Evolutionary conservation across 805 yeast species (phyloP).

Genomic region (Metschnikowia orientalis): DNA sequence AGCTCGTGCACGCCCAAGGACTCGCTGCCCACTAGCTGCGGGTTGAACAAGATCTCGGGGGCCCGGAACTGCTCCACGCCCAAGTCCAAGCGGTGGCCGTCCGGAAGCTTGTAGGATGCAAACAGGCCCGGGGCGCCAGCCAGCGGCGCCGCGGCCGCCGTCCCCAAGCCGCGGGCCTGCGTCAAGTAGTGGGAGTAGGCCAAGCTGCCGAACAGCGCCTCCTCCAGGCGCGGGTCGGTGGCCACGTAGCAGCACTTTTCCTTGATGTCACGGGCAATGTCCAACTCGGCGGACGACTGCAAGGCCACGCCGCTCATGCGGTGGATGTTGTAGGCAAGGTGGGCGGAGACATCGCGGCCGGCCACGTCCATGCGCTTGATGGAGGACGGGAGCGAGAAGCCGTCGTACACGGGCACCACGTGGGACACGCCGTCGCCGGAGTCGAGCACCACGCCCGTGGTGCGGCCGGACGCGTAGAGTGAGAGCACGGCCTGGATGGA

Average conservation of each 20-base stretch:
- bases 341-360: slow-evolving; percentile 81
- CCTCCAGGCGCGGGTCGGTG: slow-evolving; percentile 52
- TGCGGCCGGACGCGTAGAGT: slow-evolving; percentile 81
- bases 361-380: slow-evolving; percentile 75
- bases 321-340: slow-evolving; percentile 63
- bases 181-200: slow-evolving; percentile 19
- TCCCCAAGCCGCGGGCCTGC: slow-evolving; percentile 18
- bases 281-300: slow-evolving; percentile 72
- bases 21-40: slow-evolving; percentile 75
- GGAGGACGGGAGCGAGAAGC: slow-evolving; percentile 72
- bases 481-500: slow-evolving; percentile 76
- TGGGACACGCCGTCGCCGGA: slow-evolving; percentile 93
- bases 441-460: slow-evolving; percentile 86
- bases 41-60: slow-evolving; percentile 79
- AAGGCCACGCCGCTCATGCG: slow-evolving; percentile 58
- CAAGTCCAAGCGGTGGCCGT: slow-evolving; percentile 64
- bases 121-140: slow-evolving; percentile 83
- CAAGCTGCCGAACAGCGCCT: slow-evolving; percentile 37
- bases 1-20: slow-evolving; percentile 63
- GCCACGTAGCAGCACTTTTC: slow-evolving; percentile 70
- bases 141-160: slow-evolving; percentile 47
- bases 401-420: slow-evolving; percentile 85
- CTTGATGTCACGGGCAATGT: slow-evolving; percentile 72
- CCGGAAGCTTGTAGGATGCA: slow-evolving; percentile 64
- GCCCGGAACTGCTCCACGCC: slow-evolving; percentile 70